These are phyloP conservation scores for Apocynum venetum DNA, from an alignment of 257 asterid species.

Conservation along the genomic window DNA sequence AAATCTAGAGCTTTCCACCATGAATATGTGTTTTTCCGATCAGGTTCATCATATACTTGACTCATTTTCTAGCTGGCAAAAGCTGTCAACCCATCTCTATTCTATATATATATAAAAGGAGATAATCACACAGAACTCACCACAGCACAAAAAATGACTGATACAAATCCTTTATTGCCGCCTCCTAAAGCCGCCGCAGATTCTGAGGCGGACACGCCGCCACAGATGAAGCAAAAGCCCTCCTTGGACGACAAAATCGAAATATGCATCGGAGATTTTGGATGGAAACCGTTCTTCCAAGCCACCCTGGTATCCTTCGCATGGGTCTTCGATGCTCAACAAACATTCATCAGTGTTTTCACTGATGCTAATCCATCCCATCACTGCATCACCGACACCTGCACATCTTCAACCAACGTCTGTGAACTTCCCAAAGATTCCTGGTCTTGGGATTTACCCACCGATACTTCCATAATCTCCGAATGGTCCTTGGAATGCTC, in stretches of 20 bases:
- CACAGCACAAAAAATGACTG: conserved; percentile 1
- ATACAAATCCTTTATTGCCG: background rate
- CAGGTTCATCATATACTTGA: too few relatives aligned
- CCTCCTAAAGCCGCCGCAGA: background rate
- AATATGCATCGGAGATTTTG: conserved; percentile 56
- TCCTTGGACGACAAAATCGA: conserved; percentile 62
- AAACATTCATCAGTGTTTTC: conserved; percentile 52
- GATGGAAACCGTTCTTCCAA: conserved; percentile 54
- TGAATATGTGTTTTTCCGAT: too few relatives aligned
- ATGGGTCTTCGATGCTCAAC: conserved; percentile 75
- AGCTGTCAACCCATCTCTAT: too few relatives aligned
- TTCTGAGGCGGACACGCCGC: background rate
- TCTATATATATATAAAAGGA: too few relatives aligned
- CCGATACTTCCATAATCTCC: conserved; percentile 41
- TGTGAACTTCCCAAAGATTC: conserved; percentile 35
- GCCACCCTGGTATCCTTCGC: conserved; percentile 48
- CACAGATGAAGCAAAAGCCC: background rate
- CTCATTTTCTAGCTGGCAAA: too few relatives aligned
- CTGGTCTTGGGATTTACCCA: conserved; percentile 50
- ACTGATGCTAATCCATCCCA: conserved; percentile 57
- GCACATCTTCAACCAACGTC: background rate
- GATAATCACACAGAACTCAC: background rate
- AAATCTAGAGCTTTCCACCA: too few relatives aligned
- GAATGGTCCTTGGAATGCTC: conserved; percentile 74
- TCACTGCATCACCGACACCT: conserved; percentile 24